Evolutionary conservation across 176 grass and related monocot genomes (phyloP).

Genomic region (Rhynchospora tenuis): DNA sequence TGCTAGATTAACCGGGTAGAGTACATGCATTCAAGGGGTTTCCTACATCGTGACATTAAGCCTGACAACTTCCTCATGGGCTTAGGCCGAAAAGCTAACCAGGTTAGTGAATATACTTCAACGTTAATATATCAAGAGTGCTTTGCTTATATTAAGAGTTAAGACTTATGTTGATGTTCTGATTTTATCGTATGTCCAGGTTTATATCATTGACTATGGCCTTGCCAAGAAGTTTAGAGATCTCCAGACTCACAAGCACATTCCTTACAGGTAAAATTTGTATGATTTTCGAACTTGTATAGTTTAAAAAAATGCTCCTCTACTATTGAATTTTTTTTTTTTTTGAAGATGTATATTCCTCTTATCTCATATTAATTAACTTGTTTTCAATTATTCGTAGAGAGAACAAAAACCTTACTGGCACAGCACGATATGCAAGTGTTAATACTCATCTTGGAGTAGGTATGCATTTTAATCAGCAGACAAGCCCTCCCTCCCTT

Average conservation of each 20-base stretch:
- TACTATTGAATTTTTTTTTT: neutral
- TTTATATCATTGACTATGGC: constrained; percentile 94
- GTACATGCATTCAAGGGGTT: constrained; percentile 91
- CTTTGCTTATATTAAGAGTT: neutral
- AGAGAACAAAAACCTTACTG: constrained; percentile 93
- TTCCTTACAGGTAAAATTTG: constrained; percentile 68
- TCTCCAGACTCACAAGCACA: constrained; percentile 92
- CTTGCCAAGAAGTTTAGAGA: constrained; percentile 95
- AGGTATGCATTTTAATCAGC: constrained; percentile 41
- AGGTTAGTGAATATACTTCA: constrained; percentile 39
- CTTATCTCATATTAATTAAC: neutral
- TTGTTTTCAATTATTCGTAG: constrained; percentile 28
- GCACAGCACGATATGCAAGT: constrained; percentile 92
- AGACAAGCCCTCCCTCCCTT: neutral
- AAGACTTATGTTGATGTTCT: neutral
- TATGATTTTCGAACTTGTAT: neutral
- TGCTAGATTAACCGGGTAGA: constrained; percentile 81
- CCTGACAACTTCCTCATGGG: constrained; percentile 92
- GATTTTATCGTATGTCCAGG: constrained; percentile 32
- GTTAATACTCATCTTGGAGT: constrained; percentile 99
- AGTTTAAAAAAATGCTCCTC: neutral
- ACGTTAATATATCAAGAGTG: neutral
- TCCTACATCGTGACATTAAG: constrained; percentile 93
- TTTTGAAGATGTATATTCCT: neutral
- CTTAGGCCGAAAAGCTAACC: constrained; percentile 81